Evolutionary conservation across 306 rosid species (phyloP), one percentile per base, ranked within the genome.

Genomic region (Prunus kanzakura): DNA sequence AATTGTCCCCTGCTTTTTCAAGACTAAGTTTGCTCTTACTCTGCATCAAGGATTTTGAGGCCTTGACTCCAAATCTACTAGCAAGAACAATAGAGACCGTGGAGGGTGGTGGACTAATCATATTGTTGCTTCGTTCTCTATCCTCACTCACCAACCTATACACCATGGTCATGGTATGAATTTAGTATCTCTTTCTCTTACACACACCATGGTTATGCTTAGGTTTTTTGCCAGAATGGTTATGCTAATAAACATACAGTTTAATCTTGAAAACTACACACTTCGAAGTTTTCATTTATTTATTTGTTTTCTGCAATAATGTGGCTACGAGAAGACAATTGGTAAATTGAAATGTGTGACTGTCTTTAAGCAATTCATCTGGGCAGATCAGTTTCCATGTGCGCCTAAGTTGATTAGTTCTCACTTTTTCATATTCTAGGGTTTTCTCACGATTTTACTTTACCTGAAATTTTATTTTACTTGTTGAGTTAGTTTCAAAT

Each of bases 11-110:
- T 57, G 22, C 32, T 78, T 65, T 72, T 27, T 20, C 12, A 70
- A 30, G 67, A 64, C 58, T 13, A 19, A 72, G 15, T 87, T 85
- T 23, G n/a, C 27, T 57, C 3, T 65, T 70, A 64, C 23, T 74
- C 62, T 87, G 68, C 49, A 55, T 73, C 68, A 80, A 95, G 99
- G 99, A 95, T 82, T 95, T 92, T 76, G 99, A 90, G 81, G 99
- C 97, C 13, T 64, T 95, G 88, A 92, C 97, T 8, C 97, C 99
- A 32, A 95, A 95, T 87, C 89, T 92, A 49, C 87, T 95, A 3
- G 99, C 97, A 72, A 90, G 99, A 82, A 89, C 99, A 0, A 91
- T 95, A 77, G 99, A 95, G 85, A 95, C 99, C 0, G 99, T 92
- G 74, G 97, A 95, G 86, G 99, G 99, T 77, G 99, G 99, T 54